phyloP scores from a whole-genome alignment of 768 basidiomycete species.

The Amanita muscaria region DNA sequence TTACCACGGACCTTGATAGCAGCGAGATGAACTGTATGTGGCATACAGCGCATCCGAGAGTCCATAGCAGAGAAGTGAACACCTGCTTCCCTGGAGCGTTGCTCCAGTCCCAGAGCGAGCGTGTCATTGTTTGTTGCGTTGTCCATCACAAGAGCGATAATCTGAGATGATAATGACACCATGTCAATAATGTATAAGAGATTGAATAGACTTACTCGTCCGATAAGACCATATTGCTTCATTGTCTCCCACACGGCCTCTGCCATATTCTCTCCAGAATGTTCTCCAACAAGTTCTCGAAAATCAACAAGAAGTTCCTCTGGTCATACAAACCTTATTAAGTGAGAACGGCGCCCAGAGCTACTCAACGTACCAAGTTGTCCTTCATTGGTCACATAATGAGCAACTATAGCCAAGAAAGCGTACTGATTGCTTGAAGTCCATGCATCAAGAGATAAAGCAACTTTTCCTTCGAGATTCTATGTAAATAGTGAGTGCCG shows the following conservation, averaged over 20 bases:
- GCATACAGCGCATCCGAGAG: slow-evolving; percentile 26
- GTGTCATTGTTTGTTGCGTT: slow-evolving; percentile 31
- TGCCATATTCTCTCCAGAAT: slow-evolving; percentile 29
- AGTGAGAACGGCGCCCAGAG: neutral
- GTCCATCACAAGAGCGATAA: slow-evolving; percentile 26
- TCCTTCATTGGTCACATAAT: slow-evolving; percentile 20
- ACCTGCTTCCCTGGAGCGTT: slow-evolving; percentile 7
- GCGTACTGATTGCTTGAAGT: too few relatives aligned
- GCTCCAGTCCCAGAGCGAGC: slow-evolving; percentile 16
- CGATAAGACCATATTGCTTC: slow-evolving; percentile 18
- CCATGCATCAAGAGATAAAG: slow-evolving; percentile 22
- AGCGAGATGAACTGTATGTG: slow-evolving; percentile 30
- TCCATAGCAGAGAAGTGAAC: slow-evolving; percentile 19
- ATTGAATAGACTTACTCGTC: too few relatives aligned
- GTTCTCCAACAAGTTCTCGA: slow-evolving; percentile 23
- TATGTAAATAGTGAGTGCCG: slow-evolving; percentile 1
- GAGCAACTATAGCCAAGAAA: too few relatives aligned
- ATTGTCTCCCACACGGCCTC: slow-evolving; percentile 22
- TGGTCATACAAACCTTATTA: too few relatives aligned
- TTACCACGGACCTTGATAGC: slow-evolving; percentile 21
- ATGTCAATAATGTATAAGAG: too few relatives aligned
- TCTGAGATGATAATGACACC: too few relatives aligned
- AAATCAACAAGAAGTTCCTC: slow-evolving; percentile 31
- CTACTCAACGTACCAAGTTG: slow-evolving; percentile 12
- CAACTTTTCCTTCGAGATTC: slow-evolving; percentile 12